Base-by-base conservation (phyloP, 805 yeast genomes). In the Deakozyma indianensis region DNA sequence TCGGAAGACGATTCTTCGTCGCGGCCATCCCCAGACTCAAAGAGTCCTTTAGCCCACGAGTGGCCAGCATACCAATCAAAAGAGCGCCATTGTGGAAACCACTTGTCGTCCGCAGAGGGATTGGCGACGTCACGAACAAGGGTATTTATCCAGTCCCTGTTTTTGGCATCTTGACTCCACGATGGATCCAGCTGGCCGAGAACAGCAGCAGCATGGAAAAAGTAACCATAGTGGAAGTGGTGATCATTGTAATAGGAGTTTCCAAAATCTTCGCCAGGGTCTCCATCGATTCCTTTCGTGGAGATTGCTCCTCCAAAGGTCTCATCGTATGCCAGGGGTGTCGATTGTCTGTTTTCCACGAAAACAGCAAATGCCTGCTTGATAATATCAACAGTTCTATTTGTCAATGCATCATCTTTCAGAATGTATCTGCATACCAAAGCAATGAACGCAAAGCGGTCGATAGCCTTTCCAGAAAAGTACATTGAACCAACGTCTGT, bases 211-310 rank as follows among this genome's bases (percentile, higher is more conserved):
- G 92, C 83, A 59, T 83, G 90, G 41, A 84, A 70, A 55, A 75
- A 78, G 59, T 83, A 84, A n/a, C 92, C 92, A 56, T 82, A 84
- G 59, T 84, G 94, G 74, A 83, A 84, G 59, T 83, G 92, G 55
- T 84, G 94, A 55, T 84, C 94, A 53, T 83, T 83, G 63, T 83
- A 84, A 59, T 74, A 80, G 22, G 82, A 75, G 54, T 78, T 71
- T 32, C 94, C 95, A 59, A 68, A 85, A 63, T 87, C 95, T 23
- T 74, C 75, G 27, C 67, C 58, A 24, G 70, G 56, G 44, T 65
- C 64, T 3, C 71, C 70, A 32, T 63, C 68, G 27, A 60, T 43
- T 2, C 74, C 77, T 0, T 86, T 84, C 0, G 80, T 69, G 0
- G 94, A 82, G 9, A 84, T 72, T 4, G 86, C 54, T 1, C 95